Base-by-base conservation (phyloP, 495 filamentous ascomycete genomes). In the Penicillium bovifimosum region DNA sequence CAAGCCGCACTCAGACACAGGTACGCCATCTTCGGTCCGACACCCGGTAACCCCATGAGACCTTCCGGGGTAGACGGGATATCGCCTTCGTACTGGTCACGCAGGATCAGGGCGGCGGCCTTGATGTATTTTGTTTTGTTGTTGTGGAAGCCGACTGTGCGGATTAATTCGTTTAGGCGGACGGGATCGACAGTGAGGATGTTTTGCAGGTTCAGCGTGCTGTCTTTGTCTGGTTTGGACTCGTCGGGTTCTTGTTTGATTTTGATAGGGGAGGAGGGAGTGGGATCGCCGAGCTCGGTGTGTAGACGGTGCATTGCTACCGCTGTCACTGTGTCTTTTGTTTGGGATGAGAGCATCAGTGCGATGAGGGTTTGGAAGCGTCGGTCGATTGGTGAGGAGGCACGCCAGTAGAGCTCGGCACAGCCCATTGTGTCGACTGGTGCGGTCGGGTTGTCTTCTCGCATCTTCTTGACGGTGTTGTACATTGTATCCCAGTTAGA, bases 391-490 rank as follows among this genome's bases (percentile, higher is more conserved):
- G 67, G 65, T 13, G 68, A 67, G 4, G 72, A 74, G 6, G 60
- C 62, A 7, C 67, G 64, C 72, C 70, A 74, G 46, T 69, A 65
- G 9, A 96, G 77, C 11, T 85, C 80, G 54, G 92, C 90, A 64
- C 93, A 98, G 16, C 93, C 93, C 93, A 98, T 96, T 0, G 95
- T 96, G 71, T 98, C 93, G 1, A 98, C 93, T 1, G 92, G 88
- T 4, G 93, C 93, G 0, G 79, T 75, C n/a, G 86, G 84, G 35
- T 80, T 79, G 10, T 73, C 69, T 47, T 76, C 76, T 2, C 93
- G 84, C 89, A 96, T 96, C 60, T 80, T 79, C 57, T 83, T 85
- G 32, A 91, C 86, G 1, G 81, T 74, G 33, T 77, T 68, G 68
- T 96, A 98, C 44, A 96, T 83, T 24, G 84, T 78, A 48, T 90